Base-by-base conservation (phyloP, 306 rosid genomes). In the Corylus heterophylla region DNA sequence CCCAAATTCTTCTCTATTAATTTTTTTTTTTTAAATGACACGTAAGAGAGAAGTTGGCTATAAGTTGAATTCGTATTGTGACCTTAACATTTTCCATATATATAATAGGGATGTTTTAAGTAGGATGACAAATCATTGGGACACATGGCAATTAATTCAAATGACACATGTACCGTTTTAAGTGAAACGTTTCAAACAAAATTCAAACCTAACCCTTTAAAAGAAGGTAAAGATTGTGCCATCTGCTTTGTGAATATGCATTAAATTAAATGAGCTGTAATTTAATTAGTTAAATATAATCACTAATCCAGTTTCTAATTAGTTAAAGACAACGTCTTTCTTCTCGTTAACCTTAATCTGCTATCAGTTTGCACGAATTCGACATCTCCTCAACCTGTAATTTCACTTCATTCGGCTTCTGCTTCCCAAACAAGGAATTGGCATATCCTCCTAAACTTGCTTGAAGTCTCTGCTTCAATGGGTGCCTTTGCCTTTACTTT, bases 401-500 rank as follows among this genome's bases (percentile, higher is more conserved):
- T 13, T 29, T 25, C 69, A 51, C 51, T 74, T 73, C 69, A 37
- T n/a, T 7, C 3, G n/a, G 20, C 17, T 54, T 67, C 64, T 63
- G 54, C 31, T 12, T 59, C 58, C 49, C 63, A 10, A 8, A 20
- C 8, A 70, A 20, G 45, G 83, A 62, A 70, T 74, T 64, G 22
- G 48, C 48, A 54, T 16, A 73, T 73, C 72, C 66, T 25, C 74
- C 35, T 27, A 84, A 82, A 80, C 85, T 76, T 80, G 54, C 85
- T 79, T 69, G 86, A 79, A 44, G 69, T 76, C 9, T 76, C 83
- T 12, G 9, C 72, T 74, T 76, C 84, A 75, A 74, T 55, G 16
- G 51, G 31, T 25, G 77, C 39, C 79, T 86, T 85, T 29, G 25
- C 83, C 62, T 83, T 78, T 69, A 42, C 88, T 66, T 86, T 76